Conservation (phyloP, 352 stramenopile genomes). For the Phytopythium chamaehyphon region DNA sequence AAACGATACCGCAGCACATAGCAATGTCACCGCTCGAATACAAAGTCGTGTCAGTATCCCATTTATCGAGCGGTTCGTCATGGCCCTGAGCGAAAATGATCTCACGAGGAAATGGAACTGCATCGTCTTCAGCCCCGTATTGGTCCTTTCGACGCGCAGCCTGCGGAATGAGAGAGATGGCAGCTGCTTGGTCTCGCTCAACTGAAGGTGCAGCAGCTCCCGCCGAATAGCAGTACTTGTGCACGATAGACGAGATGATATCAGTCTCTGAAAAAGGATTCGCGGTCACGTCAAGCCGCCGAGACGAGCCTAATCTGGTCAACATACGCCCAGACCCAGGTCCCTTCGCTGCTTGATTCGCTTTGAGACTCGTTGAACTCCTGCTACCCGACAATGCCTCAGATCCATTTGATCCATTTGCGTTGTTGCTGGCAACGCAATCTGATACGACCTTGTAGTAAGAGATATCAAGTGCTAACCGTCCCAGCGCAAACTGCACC, state of each 20-base stretch:
- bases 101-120: constrained; percentile 52
- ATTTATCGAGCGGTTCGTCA: constrained; percentile 49
- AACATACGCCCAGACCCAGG: constrained; percentile 3
- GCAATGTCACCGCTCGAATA: constrained; percentile 35
- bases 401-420: not conserved
- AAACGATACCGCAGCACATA: constrained; percentile 39
- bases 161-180: constrained; percentile 18
- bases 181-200: not conserved
- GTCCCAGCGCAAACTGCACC: constrained; percentile 62
- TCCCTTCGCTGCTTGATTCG: not conserved
- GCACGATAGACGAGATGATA: constrained; percentile 60
- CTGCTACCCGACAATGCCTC: not conserved
- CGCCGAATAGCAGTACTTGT: constrained; percentile 40
- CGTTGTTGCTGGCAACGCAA: constrained; percentile 16
- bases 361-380: not conserved
- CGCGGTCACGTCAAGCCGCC: constrained; percentile 10
- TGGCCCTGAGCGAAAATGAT: constrained; percentile 33
- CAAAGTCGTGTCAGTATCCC: constrained; percentile 40
- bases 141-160: constrained; percentile 39
- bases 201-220: not conserved
- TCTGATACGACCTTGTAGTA: constrained; percentile 74
- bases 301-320: constrained; percentile 15
- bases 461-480: constrained; percentile 67
- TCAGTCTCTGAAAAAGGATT: constrained; percentile 38
- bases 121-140: constrained; percentile 28